Conservation (phyloP, 345 rosid species). For the Citrus unshiu region DNA sequence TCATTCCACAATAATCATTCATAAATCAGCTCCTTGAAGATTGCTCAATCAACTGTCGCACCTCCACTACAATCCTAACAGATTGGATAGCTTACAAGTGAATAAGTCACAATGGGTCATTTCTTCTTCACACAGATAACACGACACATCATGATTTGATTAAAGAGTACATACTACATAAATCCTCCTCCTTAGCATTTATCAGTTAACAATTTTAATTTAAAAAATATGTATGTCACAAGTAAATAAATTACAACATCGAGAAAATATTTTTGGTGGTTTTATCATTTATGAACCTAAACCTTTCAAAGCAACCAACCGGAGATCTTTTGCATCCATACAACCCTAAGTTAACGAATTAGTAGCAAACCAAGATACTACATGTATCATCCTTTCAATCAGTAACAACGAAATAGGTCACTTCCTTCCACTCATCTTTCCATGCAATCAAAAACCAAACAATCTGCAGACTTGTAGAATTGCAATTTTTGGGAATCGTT, state of each 20-base stretch:
- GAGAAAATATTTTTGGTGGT: neutral
- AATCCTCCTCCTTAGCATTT: neutral
- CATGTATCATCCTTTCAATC: neutral
- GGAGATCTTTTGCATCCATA: neutral
- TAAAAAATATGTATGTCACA: neutral
- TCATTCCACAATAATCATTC: neutral
- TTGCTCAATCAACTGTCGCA: neutral
- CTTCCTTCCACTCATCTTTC: neutral
- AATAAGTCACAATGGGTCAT: neutral
- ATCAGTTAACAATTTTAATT: neutral
- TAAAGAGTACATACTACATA: neutral
- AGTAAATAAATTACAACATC: neutral
- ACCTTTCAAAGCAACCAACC: neutral
- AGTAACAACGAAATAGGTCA: neutral
- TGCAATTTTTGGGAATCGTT: neutral
- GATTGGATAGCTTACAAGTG: neutral
- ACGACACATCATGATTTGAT: neutral
- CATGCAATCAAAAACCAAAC: neutral
- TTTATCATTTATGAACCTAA: neutral
- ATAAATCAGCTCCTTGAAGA: neutral
- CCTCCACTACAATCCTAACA: neutral
- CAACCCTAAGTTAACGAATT: neutral
- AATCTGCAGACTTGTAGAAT: neutral
- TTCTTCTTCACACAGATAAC: neutral
- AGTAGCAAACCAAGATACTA: neutral